phyloP scores from a whole-genome alignment of 805 yeast genomes.

The Candida montana region DNA sequence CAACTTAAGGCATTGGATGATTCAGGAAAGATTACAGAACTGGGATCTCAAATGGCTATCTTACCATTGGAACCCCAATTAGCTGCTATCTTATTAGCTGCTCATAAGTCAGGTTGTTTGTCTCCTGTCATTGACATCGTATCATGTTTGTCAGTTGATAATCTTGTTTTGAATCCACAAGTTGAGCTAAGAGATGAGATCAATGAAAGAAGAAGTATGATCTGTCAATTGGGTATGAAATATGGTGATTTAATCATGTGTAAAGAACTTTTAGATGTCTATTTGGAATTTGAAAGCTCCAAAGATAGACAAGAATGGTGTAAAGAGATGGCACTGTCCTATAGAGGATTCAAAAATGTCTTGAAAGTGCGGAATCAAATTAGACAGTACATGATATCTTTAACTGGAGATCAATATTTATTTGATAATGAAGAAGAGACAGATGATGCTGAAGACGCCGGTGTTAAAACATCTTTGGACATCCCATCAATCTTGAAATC shows the following conservation, averaged over 20 bases:
- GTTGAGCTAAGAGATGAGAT: slow-evolving; percentile 81
- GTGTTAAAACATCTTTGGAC: slow-evolving; percentile 33
- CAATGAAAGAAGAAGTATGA: slow-evolving; percentile 63
- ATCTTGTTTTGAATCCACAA: slow-evolving; percentile 72
- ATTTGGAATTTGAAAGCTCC: slow-evolving; percentile 36
- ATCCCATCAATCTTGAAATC: slow-evolving; percentile 62
- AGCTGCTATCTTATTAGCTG: slow-evolving; percentile 76
- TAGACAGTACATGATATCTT: slow-evolving; percentile 53
- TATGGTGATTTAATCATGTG: slow-evolving; percentile 82
- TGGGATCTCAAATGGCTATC: slow-evolving; percentile 84
- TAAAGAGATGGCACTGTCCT: slow-evolving; percentile 65
- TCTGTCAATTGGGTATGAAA: slow-evolving; percentile 63
- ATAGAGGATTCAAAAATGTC: slow-evolving; percentile 77
- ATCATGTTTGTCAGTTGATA: slow-evolving; percentile 90
- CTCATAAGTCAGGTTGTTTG: slow-evolving; percentile 48
- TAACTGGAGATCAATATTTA: slow-evolving; percentile 34
- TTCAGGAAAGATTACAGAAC: slow-evolving; percentile 64
- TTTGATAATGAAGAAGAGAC: slow-evolving; percentile 16
- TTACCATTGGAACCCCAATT: slow-evolving; percentile 91
- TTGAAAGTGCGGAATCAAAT: slow-evolving; percentile 71
- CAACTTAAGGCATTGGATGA: slow-evolving; percentile 76
- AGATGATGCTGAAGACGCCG: slow-evolving; percentile 1
- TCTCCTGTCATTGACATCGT: slow-evolving; percentile 79
- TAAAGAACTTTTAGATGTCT: slow-evolving; percentile 69
- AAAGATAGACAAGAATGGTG: slow-evolving; percentile 79